Percentiles rank a stretch among this genome's conserved stretches.
phyloP scores from a whole-genome alignment of 2,329 filamentous ascomycete species.

The Penicillium sp. region DNA sequence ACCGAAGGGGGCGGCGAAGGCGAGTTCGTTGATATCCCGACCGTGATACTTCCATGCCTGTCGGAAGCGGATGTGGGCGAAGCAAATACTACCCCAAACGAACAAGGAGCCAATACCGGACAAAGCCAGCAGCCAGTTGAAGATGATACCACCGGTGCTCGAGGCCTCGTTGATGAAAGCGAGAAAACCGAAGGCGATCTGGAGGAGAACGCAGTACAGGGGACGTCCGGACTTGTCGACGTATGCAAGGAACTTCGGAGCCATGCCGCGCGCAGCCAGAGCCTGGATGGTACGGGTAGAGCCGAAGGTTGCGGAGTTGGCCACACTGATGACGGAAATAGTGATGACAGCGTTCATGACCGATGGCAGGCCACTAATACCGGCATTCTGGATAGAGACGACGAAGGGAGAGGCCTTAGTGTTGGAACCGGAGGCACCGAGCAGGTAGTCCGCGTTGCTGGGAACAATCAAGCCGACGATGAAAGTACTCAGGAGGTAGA shows the following conservation, averaged over 20 bases:
- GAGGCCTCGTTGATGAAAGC: conserved; percentile 43
- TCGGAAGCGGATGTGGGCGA: conserved; percentile 68
- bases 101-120: conserved; percentile 64
- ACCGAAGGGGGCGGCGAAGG: conserved; percentile 61
- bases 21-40: conserved; percentile 62
- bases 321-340: conserved; percentile 59
- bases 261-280: conserved; percentile 48
- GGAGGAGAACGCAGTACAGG: conserved; percentile 41
- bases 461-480: conserved; percentile 49
- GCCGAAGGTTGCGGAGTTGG: conserved; percentile 59
- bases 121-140: conserved; percentile 64
- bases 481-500: conserved; percentile 49
- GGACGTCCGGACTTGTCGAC: conserved; percentile 49
- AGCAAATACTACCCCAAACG: conserved; percentile 65
- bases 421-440: conserved; percentile 41
- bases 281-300: conserved; percentile 58
- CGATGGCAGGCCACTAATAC: conserved; percentile 59
- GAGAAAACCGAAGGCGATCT: conserved; percentile 41
- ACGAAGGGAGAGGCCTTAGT: conserved; percentile 63
- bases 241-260: conserved; percentile 45
- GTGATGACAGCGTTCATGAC: conserved; percentile 68
- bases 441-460: conserved; percentile 39
- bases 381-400: conserved; percentile 61
- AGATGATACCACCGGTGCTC: conserved; percentile 50
- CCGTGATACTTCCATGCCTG: conserved; percentile 59